Evolutionary conservation across 2,329 filamentous ascomycete species (phyloP).

Genomic region (Verticillium nonalfalfae): DNA sequence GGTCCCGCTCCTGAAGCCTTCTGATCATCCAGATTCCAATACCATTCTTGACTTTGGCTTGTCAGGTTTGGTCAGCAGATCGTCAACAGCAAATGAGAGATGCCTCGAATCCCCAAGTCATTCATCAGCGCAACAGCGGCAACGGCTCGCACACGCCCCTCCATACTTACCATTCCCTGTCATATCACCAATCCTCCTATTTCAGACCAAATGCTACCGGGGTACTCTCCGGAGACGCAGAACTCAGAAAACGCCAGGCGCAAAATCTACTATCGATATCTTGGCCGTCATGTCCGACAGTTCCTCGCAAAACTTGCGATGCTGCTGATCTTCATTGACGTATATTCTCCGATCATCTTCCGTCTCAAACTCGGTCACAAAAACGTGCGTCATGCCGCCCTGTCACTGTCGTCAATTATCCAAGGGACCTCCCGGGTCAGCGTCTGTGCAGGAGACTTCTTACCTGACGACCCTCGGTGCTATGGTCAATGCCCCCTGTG

Average conservation of each 20-base stretch:
- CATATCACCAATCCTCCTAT: too few relatives aligned
- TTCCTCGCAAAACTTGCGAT: conserved; percentile 21
- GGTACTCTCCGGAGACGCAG: background rate
- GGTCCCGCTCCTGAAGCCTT: too few relatives aligned
- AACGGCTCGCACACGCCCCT: too few relatives aligned
- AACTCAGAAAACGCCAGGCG: conserved; percentile 33
- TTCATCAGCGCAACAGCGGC: too few relatives aligned
- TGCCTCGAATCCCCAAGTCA: too few relatives aligned
- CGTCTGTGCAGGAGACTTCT: background rate
- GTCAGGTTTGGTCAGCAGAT: too few relatives aligned
- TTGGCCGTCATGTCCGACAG: conserved; percentile 41
- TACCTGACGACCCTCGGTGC: conserved; percentile 54
- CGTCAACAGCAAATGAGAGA: too few relatives aligned
- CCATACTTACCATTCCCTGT: too few relatives aligned
- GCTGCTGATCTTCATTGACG: background rate
- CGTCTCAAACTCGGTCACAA: conserved; percentile 60
- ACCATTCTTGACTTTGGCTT: too few relatives aligned
- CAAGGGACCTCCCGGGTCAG: too few relatives aligned
- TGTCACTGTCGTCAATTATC: conserved; percentile 15
- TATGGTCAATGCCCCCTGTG: conserved; percentile 56
- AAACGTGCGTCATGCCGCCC: conserved; percentile 62
- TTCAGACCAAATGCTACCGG: background rate
- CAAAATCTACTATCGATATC: conserved; percentile 55
- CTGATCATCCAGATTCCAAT: too few relatives aligned
- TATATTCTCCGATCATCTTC: conserved; percentile 64